Percentiles rank a stretch among this genome's conserved stretches.
Evolutionary conservation across 139 green algal genomes (phyloP).

Genomic region (Haematococcus sp.): DNA sequence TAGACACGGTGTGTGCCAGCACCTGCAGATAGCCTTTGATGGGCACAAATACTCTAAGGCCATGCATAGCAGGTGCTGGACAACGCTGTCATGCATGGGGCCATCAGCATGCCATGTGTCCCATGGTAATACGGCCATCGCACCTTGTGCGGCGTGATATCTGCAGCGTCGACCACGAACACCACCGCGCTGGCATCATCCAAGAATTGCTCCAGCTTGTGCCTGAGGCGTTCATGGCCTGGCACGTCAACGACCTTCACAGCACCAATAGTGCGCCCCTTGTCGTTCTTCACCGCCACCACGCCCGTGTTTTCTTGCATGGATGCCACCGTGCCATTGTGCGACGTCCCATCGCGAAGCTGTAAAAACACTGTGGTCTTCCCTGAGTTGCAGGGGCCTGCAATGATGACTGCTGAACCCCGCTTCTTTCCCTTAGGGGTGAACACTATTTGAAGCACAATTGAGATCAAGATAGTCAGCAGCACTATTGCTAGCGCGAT

Average conservation of each 20-base stretch:
- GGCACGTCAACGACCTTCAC: constrained; percentile 81
- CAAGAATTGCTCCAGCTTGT: constrained; percentile 54
- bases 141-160: constrained; percentile 73
- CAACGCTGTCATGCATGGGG: too few relatives aligned
- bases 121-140: constrained; percentile 12
- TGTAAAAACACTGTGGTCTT: constrained; percentile 82
- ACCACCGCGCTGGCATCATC: constrained; percentile 64
- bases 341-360: constrained; percentile 49
- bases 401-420: constrained; percentile 45
- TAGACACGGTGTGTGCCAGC: background rate
- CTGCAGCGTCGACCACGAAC: constrained; percentile 82
- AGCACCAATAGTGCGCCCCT: constrained; percentile 16
- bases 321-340: constrained; percentile 68
- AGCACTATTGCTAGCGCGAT: too few relatives aligned
- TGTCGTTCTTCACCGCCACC: constrained; percentile 15
- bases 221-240: constrained; percentile 74
- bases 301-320: constrained; percentile 52
- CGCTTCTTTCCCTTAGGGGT: background rate
- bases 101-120: constrained; percentile 33
- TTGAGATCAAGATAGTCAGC: too few relatives aligned
- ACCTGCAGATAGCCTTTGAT: too few relatives aligned
- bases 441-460: too few relatives aligned
- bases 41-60: too few relatives aligned
- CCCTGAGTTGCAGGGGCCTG: constrained; percentile 64
- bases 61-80: too few relatives aligned